Conservation (phyloP, 2,329 filamentous ascomycete species). For the Graphilbum fragrans region DNA sequence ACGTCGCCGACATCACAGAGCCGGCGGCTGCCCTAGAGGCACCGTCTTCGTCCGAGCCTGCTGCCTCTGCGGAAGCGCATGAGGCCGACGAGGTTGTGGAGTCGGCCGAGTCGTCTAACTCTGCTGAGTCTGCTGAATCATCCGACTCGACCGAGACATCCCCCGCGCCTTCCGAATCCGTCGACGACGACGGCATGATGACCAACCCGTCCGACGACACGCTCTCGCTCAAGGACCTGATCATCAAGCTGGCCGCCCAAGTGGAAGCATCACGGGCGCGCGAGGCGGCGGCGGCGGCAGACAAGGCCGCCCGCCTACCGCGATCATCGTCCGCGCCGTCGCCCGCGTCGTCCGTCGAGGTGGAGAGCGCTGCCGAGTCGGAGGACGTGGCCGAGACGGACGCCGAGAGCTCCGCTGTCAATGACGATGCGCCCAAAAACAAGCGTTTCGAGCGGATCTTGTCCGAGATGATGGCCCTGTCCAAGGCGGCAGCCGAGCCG, state of each 20-base stretch:
- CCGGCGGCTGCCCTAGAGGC: no score
- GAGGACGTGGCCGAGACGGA: constrained; percentile 4
- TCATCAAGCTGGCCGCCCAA: constrained; percentile 35
- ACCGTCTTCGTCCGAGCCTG: no score
- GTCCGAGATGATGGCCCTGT: constrained; percentile 30
- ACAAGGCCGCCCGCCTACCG: no score
- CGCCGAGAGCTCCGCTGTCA: constrained; percentile 4
- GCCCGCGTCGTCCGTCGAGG: not conserved
- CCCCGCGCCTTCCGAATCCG: not conserved
- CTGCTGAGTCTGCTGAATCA: no score
- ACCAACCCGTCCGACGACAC: constrained; percentile 2
- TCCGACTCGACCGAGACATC: not conserved
- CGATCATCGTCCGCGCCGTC: not conserved
- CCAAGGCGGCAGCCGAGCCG: constrained; percentile 12
- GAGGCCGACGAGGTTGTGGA: no score
- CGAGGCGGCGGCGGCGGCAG: not conserved
- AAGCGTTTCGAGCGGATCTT: constrained; percentile 39
- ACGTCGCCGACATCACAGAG: not conserved
- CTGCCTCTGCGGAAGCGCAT: no score
- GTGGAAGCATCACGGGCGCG: constrained; percentile 25
- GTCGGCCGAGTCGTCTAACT: no score
- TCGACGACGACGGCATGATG: no score
- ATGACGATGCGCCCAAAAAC: constrained; percentile 24
- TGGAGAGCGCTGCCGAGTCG: constrained; percentile 11
- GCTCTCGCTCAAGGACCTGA: constrained; percentile 32